Conservation (phyloP, 345 rosid species). For the Salix suchowensis region DNA sequence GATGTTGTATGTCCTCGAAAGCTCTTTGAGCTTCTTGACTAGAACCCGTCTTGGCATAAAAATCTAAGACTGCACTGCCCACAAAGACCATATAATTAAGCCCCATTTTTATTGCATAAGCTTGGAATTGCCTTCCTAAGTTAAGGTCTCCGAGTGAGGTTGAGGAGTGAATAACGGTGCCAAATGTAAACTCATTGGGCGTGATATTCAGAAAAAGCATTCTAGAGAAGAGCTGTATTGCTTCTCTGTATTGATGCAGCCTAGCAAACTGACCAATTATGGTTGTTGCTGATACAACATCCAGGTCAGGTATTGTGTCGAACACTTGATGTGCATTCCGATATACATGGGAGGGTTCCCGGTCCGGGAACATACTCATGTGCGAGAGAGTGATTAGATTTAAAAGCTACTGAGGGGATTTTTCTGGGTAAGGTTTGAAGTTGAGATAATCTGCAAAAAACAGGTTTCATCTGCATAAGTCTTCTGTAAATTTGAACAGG, state of each 20-base stretch:
- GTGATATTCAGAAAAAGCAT: conserved; percentile 44
- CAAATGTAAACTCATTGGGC: conserved; percentile 74
- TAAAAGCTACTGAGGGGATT: neutral
- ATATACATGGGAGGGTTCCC: neutral
- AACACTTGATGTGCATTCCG: conserved; percentile 24
- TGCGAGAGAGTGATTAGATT: neutral
- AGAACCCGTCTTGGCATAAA: conserved; percentile 52
- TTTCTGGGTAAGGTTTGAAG: no score
- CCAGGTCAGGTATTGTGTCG: conserved; percentile 46
- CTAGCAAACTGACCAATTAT: conserved; percentile 45
- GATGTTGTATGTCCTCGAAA: conserved; percentile 53
- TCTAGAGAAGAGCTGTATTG: conserved; percentile 42
- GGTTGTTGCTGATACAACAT: conserved; percentile 55
- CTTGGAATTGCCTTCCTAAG: conserved; percentile 60
- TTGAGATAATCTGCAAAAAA: no score
- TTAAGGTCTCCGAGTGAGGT: conserved; percentile 36
- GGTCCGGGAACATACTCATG: neutral
- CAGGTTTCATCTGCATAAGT: no score
- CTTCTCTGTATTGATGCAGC: conserved; percentile 42
- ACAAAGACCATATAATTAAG: conserved; percentile 61
- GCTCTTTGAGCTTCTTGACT: conserved; percentile 47
- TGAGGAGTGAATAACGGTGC: conserved; percentile 55
- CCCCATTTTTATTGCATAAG: conserved; percentile 53
- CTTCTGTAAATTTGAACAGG: no score
- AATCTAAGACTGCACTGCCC: conserved; percentile 59